These are phyloP conservation scores for Lactifluus pinguis DNA, from an alignment of 768 basidiomycete genomes.

Conservation along the genomic window DNA sequence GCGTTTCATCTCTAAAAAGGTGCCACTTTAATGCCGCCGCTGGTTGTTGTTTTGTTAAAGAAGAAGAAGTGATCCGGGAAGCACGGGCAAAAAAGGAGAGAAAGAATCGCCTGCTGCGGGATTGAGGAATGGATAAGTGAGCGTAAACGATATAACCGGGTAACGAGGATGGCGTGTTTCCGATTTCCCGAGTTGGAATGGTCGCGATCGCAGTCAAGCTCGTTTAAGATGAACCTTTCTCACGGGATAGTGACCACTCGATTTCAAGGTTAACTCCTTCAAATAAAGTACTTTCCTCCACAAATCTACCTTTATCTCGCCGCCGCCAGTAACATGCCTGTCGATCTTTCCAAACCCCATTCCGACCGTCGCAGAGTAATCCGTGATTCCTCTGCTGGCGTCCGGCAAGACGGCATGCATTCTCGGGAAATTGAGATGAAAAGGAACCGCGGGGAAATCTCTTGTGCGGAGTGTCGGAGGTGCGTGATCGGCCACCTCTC, in stretches of 20 bases:
- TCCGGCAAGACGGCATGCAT: slow-evolving; percentile 42
- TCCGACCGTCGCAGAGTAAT: slow-evolving; percentile 34
- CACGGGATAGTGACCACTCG: not conserved
- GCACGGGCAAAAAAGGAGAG: not conserved
- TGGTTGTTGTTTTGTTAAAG: too few species aligned
- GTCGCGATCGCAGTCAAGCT: not conserved
- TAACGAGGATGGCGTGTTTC: not conserved
- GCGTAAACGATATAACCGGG: not conserved
- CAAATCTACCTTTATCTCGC: not conserved
- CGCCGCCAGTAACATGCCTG: slow-evolving; percentile 37
- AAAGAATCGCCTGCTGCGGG: too few species aligned
- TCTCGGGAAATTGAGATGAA: slow-evolving; percentile 65
- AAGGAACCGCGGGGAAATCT: slow-evolving; percentile 65
- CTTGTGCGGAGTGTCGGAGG: slow-evolving; percentile 72
- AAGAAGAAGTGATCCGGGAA: not conserved
- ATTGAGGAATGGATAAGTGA: too few species aligned
- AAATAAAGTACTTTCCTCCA: not conserved
- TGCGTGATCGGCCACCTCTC: slow-evolving; percentile 36
- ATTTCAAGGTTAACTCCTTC: slow-evolving; percentile 10
- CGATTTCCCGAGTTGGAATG: not conserved
- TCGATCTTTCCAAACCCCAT: slow-evolving; percentile 43
- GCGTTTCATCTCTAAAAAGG: not conserved
- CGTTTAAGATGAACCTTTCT: not conserved
- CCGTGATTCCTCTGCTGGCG: slow-evolving; percentile 43
- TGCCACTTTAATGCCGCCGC: not conserved